These are phyloP conservation scores for Nitzschia putrida DNA, from an alignment of 108 stramenopile genomes.

Conservation along the genomic window DNA sequence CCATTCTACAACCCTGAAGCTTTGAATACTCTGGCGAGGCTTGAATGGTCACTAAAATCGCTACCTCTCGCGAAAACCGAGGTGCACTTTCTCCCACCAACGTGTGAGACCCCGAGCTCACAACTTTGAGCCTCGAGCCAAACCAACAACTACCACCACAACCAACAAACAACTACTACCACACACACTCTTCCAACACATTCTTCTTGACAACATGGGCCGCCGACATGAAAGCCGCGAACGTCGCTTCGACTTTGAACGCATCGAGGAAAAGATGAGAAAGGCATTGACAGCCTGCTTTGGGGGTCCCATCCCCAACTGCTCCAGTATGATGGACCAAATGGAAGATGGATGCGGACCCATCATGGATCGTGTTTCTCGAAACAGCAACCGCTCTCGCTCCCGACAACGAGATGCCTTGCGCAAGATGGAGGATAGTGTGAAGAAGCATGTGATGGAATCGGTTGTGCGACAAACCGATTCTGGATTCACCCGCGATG, in stretches of 20 bases:
- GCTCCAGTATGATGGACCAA: not conserved
- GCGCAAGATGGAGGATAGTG: constrained; percentile 5
- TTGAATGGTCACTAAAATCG: too few relatives aligned
- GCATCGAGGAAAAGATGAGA: not conserved
- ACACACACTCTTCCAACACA: not conserved
- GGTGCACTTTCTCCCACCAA: not conserved
- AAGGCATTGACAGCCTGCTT: not conserved
- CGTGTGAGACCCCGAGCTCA: not conserved
- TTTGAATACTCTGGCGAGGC: too few relatives aligned
- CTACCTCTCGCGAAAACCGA: too few relatives aligned
- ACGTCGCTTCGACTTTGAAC: not conserved
- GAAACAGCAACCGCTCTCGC: not conserved
- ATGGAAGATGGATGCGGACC: not conserved
- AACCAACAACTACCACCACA: not conserved
- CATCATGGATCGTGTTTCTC: not conserved
- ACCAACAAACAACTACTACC: not conserved
- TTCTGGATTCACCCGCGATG: constrained; percentile 3
- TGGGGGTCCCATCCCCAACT: not conserved
- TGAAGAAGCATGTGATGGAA: constrained; percentile 9
- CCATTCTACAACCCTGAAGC: too few relatives aligned
- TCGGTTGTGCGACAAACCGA: not conserved
- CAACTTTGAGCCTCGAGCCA: not conserved
- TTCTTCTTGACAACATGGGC: not conserved
- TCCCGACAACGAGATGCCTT: constrained; percentile 7
- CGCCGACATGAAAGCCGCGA: not conserved